These are phyloP conservation scores for Colletotrichum sp. DNA, from an alignment of 2,329 filamentous ascomycete species.

Conservation along the genomic window DNA sequence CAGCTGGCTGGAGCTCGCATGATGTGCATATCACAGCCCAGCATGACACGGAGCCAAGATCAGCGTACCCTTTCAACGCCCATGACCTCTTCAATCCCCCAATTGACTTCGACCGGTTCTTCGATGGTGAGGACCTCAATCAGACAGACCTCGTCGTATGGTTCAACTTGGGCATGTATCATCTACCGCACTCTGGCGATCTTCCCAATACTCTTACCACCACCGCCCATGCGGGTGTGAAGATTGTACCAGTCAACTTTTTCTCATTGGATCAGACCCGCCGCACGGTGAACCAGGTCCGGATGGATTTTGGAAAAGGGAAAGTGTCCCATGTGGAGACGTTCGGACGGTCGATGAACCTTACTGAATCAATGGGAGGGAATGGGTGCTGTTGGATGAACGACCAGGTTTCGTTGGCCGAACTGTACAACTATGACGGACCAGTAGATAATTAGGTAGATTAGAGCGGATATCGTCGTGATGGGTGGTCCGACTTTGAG, in stretches of 20 bases:
- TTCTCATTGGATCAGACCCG: conserved; percentile 30
- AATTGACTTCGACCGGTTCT: conserved; percentile 55
- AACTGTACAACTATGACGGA: not conserved
- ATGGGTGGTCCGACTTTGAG: not conserved
- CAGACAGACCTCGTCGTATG: conserved; percentile 50
- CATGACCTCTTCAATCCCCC: conserved; percentile 50
- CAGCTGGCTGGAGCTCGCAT: conserved; percentile 54
- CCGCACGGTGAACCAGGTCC: conserved; percentile 34
- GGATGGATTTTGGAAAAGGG: conserved; percentile 34
- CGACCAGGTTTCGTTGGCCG: not conserved
- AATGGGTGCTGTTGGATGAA: not conserved
- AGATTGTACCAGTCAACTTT: conserved; percentile 46
- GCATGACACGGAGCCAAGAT: conserved; percentile 56
- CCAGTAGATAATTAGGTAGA: not conserved
- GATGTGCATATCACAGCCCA: conserved; percentile 55
- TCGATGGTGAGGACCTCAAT: conserved; percentile 39
- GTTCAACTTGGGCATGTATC: conserved; percentile 63
- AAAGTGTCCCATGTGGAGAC: not conserved
- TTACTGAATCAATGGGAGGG: not conserved
- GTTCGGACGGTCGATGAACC: not conserved
- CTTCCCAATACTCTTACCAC: conserved; percentile 55
- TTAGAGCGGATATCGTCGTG: not conserved
- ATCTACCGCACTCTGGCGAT: conserved; percentile 55
- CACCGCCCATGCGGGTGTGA: conserved; percentile 43
- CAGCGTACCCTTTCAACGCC: conserved; percentile 49